Evolutionary conservation across 2,329 filamentous ascomycete genomes (phyloP), one percentile per base, ranked within the genome.

Genomic region (Massarina eburnea): DNA sequence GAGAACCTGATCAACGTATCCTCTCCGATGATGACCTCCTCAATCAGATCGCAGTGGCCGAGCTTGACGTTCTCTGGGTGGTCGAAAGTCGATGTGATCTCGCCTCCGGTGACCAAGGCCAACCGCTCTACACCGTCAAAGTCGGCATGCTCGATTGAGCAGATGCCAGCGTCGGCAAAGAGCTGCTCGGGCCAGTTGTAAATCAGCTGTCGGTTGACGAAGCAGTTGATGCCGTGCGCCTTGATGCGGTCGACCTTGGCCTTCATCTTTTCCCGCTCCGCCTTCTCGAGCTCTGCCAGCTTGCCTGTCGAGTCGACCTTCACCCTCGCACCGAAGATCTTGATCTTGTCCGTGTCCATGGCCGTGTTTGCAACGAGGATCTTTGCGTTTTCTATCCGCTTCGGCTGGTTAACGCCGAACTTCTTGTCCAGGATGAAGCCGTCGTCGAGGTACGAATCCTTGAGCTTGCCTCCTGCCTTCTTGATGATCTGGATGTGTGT

Each of bases 181-280:
- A 99, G 86, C 76, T 99, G 94, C 75, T 99, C 94, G 5, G 94
- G 94, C 94, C 94, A 99, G 80, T 99, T 99, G 81, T 99, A 99
- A 76, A 99, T 99, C 54, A 99, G 84, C 73, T 99, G 94, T 61
- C 94, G 82, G 82, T 99, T 99, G 73, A 99, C 96, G 74, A 99
- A 99, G 80, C 94, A 97, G 82, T 99, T 99, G 77, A 99, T 96
- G 48, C 94, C 94, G 67, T 99, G 94, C 37, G 90, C 82, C 82
- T 97, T 99, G 78, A 99, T 99, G 74, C 90, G 92, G 54, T 99
- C 94, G 36, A 99, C 94, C 82, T 99, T 99, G 57, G 89, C 88
- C 80, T 91, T 95, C 94, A 99, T 99, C 85, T 97, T 97, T 64
- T 99, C 94, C 64, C 90, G 88, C 78, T 97, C 94, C 5, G 94